Evolutionary conservation across 257 asterid genomes (phyloP), one percentile per base, ranked within the genome.

Genomic region (Fraxinus cuspidata): DNA sequence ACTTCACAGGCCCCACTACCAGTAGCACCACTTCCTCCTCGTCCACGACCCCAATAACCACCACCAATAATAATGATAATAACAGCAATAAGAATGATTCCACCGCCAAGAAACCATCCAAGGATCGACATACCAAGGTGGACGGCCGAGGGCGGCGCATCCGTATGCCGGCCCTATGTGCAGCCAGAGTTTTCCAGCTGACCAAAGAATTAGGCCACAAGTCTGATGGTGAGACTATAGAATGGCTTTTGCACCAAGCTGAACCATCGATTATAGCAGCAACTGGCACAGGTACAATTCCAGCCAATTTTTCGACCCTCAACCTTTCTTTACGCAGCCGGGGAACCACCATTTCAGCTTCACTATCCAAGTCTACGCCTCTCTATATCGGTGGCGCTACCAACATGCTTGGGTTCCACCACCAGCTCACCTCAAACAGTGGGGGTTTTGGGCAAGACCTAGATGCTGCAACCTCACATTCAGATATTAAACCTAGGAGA

Each of bases 241-340:
- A 88, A 42, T 88, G 92, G 92, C 86, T 88, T 19, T 38, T 88
- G 11, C 89, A 86, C 53, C 92, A 88, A 51, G 86, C 90, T 21
- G 92, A 88, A 58, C 89, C 89, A 12, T 82, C 90, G 0, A 86
- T 88, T 19, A 76, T 88, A 27, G 86, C 90, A 38, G 89, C 90
- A 75, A 88, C 92, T 5, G 90, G 92, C 44, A 86, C 92, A 16
- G 92, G 92, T 68, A 86, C 92, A 2, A 85, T 88, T 77, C 92
- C 92, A 1, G 92, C 92, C 21, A 88, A 91, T 77, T 89, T 89
- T 79, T 91, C 97, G 12, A 86, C 95, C 9, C 95, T 91, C 80
- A 91, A 83, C 65, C 87, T 87, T 7, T 88, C 97, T 2, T 72
- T 88, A 0, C 91, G 97, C 63, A 84, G 93, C 79, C 80, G 92